phyloP scores from a whole-genome alignment of 768 basidiomycete species.

The Jaapia argillacea region DNA sequence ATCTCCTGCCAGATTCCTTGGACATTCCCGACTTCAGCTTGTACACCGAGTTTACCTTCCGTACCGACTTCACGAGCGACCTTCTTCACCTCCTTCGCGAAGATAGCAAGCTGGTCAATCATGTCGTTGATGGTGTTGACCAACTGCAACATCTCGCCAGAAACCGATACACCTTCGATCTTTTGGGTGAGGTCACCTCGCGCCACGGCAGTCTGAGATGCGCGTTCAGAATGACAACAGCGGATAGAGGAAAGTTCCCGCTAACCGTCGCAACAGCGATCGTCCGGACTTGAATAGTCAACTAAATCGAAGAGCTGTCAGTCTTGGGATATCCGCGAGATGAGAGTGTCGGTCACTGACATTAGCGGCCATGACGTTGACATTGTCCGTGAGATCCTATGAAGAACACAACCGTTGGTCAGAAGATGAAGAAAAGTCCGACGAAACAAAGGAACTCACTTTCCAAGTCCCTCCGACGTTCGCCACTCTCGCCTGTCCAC shows the following conservation, averaged over 20 bases:
- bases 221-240: neutral
- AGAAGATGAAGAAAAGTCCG: too few relatives aligned
- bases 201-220: conserved; percentile 74
- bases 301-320: conserved; percentile 26
- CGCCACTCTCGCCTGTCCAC: conserved; percentile 88
- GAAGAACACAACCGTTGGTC: conserved; percentile 10
- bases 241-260: neutral
- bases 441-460: too few relatives aligned
- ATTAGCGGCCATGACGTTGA: conserved; percentile 93
- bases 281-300: conserved; percentile 88
- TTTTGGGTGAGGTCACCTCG: conserved; percentile 90
- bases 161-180: conserved; percentile 84
- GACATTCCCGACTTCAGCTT: conserved; percentile 93
- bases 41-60: conserved; percentile 96
- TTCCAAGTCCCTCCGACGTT: conserved; percentile 98
- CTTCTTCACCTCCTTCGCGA: conserved; percentile 80
- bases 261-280: conserved; percentile 87
- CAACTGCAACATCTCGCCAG: conserved; percentile 92
- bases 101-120: conserved; percentile 60
- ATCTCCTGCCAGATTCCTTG: conserved; percentile 99
- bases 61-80: conserved; percentile 97
- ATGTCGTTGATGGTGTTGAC: conserved; percentile 96
- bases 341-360: conserved; percentile 30
- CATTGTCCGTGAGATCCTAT: conserved; percentile 84
- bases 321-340: neutral